Percentiles rank a stretch among this genome's conserved stretches.
Evolutionary conservation across 2,329 filamentous ascomycete genomes (phyloP).

Genomic region (Colletotrichum incanum): DNA sequence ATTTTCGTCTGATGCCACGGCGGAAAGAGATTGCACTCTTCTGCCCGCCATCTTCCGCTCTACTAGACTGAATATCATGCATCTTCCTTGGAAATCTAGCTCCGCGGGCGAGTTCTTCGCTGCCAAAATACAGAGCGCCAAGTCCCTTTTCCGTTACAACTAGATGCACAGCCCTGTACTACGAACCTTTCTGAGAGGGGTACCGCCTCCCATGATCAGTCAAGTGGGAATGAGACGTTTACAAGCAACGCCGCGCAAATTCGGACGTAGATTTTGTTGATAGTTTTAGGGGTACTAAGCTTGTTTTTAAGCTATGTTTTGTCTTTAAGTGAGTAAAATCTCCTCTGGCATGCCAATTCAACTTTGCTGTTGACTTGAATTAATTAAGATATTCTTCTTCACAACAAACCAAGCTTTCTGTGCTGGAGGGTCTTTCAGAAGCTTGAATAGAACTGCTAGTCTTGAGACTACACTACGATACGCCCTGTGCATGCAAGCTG

Average conservation of each 20-base stretch:
- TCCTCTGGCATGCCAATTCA: no score
- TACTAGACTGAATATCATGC: not conserved
- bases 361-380: not conserved
- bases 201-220: not conserved
- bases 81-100: not conserved
- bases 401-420: no score
- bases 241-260: not conserved
- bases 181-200: not conserved
- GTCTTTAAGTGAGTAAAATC: fast-evolving
- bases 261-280: not conserved
- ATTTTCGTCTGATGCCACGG: constrained; percentile 2
- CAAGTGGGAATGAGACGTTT: not conserved
- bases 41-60: not conserved
- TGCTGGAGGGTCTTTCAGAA: not conserved
- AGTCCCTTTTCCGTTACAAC: constrained; percentile 22
- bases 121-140: constrained; percentile 11
- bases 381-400: not conserved
- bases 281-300: not conserved
- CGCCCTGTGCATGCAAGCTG: not conserved
- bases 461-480: not conserved
- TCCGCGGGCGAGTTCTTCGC: not conserved
- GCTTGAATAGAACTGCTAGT: not conserved
- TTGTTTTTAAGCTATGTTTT: not conserved
- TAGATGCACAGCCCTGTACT: constrained; percentile 20
- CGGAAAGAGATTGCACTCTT: not conserved